A percentile compares a stretch with the other conserved stretches of the same genome.
phyloP scores from a whole-genome alignment of 1,139 yeast genomes.

The Candida sp. region DNA sequence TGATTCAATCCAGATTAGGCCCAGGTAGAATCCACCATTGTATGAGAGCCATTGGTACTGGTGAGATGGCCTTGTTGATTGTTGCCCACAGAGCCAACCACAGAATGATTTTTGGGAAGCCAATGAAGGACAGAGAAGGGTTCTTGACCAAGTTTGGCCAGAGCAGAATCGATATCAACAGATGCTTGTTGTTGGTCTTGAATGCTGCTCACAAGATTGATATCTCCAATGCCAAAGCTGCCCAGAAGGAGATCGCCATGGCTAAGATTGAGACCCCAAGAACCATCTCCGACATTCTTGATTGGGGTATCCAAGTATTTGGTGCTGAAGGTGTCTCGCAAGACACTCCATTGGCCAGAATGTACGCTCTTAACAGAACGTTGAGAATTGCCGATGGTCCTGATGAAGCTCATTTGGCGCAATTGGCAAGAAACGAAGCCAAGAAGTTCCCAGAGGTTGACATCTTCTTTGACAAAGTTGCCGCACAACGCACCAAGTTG shows the following conservation, averaged over 20 bases:
- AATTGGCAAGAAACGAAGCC: slow-evolving; percentile 55
- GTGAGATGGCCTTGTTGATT: slow-evolving; percentile 60
- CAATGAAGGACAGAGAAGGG: slow-evolving; percentile 56
- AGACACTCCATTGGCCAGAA: slow-evolving; percentile 63
- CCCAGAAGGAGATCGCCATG: slow-evolving; percentile 65
- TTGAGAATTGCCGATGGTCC: slow-evolving; percentile 79
- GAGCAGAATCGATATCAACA: slow-evolving; percentile 59
- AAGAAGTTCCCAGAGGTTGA: slow-evolving; percentile 37
- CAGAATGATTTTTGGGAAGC: slow-evolving; percentile 61
- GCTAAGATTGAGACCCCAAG: slow-evolving; percentile 74
- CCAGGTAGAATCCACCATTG: slow-evolving; percentile 81
- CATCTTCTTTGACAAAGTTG: slow-evolving; percentile 32
- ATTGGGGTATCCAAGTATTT: slow-evolving; percentile 71
- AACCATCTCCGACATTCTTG: slow-evolving; percentile 55
- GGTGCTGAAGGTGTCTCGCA: slow-evolving; percentile 76
- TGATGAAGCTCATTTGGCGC: slow-evolving; percentile 72
- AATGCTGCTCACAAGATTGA: slow-evolving; percentile 73
- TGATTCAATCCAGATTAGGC: slow-evolving; percentile 72
- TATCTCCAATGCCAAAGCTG: slow-evolving; percentile 56
- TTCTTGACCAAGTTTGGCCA: slow-evolving; percentile 59
- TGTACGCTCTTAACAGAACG: slow-evolving; percentile 62
- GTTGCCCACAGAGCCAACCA: slow-evolving; percentile 59
- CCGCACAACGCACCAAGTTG: slow-evolving; percentile 28
- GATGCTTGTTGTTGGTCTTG: slow-evolving; percentile 61
- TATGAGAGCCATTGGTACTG: slow-evolving; percentile 72